Evolutionary conservation across 805 yeast species (phyloP), one percentile per base, ranked within the genome.

Genomic region (Brettanomyces nanus): DNA sequence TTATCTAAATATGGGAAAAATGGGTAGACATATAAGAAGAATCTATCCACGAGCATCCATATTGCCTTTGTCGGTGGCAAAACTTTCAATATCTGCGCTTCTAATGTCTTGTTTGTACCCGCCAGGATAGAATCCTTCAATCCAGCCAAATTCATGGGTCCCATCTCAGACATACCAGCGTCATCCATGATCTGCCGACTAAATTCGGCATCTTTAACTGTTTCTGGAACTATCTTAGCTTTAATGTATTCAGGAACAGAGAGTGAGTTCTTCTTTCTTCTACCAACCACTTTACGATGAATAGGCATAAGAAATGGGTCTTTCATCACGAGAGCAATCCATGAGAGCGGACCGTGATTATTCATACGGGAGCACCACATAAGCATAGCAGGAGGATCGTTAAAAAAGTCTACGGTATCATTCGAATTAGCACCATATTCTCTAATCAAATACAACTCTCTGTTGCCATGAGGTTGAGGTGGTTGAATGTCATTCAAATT

Each of bases 321-420:
- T 44, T 65, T 72, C 38, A 65, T 63, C 37, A 75, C 53, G 19
- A 70, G 40, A 0, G 80, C 54, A 4, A 68, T 45, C 68, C 76
- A 69, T 1, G 77, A 53, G 26, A 73, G 61, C 0, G 80, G 75
- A 1, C 80, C 82, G 52, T 65, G 68, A 45, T 67, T 66, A 41
- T 63, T 62, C 23, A 68, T 53, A 31, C 73, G 53, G 3, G 66
- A 56, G 35, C 61, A 65, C 20, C 61, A 61, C 14, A 63, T 43
- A 36, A 65, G 54, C 38, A 72, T 59, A 0, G 80, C 69, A 3
- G 64, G 44, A 44, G 62, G 62, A 2, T 70, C 71, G 1, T 54
- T 55, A 42, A 62, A 68, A 25, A 73, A 58, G 37, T 69, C 62
- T 5, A 75, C 56, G 1, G 41, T 40, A 10, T 68, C 75, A 17